Evolutionary conservation across 371 early-diverging fungal genomes (phyloP).

Genomic region (Antonospora locustae): DNA sequence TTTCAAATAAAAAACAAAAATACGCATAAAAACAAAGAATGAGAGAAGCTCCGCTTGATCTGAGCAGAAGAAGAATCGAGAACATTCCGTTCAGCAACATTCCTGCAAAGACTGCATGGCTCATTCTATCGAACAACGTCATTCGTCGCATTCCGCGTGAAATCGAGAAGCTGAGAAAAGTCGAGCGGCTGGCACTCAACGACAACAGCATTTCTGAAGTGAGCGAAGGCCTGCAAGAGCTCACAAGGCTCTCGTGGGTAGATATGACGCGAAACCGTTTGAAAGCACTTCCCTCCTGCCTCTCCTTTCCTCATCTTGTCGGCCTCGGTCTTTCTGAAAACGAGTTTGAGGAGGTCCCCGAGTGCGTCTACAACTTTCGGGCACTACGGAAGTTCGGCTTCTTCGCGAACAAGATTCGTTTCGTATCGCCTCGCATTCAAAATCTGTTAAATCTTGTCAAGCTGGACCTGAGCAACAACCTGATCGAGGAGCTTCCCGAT

Average conservation of each 20-base stretch:
- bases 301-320: slow-evolving; percentile 55
- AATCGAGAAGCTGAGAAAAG: slow-evolving; percentile 37
- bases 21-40: slow-evolving; percentile 20
- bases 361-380: slow-evolving; percentile 55
- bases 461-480: slow-evolving; percentile 60
- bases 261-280: slow-evolving; percentile 55
- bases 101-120: slow-evolving; percentile 40
- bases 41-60: slow-evolving; percentile 32
- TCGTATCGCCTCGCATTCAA: slow-evolving; percentile 50
- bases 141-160: slow-evolving; percentile 40
- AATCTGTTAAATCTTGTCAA: slow-evolving; percentile 54
- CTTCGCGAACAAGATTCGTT: slow-evolving; percentile 57
- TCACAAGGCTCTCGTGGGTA: slow-evolving; percentile 51
- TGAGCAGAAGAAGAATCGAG: slow-evolving; percentile 17
- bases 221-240: slow-evolving; percentile 28
- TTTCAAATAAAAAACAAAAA: slow-evolving; percentile 9
- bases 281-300: slow-evolving; percentile 50
- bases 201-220: slow-evolving; percentile 52
- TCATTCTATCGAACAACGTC: slow-evolving; percentile 53
- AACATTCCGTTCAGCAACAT: slow-evolving; percentile 34
- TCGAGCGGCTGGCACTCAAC: slow-evolving; percentile 54
- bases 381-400: slow-evolving; percentile 58
- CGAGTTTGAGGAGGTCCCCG: slow-evolving; percentile 53
- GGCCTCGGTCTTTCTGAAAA: slow-evolving; percentile 58
- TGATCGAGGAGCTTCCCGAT: slow-evolving; percentile 56